These are phyloP conservation scores for Vitis amurensis DNA, from an alignment of 164 flowering plant genomes.

Conservation along the genomic window DNA sequence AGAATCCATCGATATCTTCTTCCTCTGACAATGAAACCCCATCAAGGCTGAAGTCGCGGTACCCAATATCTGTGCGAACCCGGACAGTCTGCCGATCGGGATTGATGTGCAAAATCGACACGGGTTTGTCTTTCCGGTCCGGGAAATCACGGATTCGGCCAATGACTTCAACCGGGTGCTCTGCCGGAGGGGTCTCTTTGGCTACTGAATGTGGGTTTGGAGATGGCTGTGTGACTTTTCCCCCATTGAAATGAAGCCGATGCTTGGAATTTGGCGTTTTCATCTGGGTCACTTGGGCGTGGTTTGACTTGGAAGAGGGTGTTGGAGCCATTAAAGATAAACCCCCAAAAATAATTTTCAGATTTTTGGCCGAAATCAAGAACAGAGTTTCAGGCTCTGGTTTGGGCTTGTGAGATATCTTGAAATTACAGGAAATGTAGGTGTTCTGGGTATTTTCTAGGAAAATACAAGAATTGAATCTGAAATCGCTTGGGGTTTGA, in stretches of 20 bases:
- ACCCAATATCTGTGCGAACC: slow-evolving; percentile 79
- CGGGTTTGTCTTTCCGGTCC: slow-evolving; percentile 50
- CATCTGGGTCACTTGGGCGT: slow-evolving; percentile 25
- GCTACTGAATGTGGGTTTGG: slow-evolving; percentile 40
- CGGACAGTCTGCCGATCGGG: slow-evolving; percentile 48
- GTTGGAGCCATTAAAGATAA: slow-evolving; percentile 62
- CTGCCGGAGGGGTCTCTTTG: slow-evolving; percentile 42
- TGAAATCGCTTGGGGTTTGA: no score
- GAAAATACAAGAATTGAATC: no score
- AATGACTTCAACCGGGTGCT: slow-evolving; percentile 94
- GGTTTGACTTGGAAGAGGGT: slow-evolving; percentile 49
- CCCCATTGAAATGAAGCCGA: slow-evolving; percentile 41
- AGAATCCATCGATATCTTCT: slow-evolving; percentile 79
- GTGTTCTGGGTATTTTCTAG: no score
- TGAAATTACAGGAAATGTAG: no score
- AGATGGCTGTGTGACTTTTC: slow-evolving; percentile 41
- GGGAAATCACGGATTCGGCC: slow-evolving; percentile 76
- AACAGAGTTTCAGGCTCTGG: no score
- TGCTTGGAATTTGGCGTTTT: slow-evolving; percentile 73
- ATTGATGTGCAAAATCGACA: slow-evolving; percentile 55
- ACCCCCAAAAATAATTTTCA: slow-evolving; percentile 12
- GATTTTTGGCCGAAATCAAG: no score
- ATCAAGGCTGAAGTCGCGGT: slow-evolving; percentile 84
- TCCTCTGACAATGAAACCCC: slow-evolving; percentile 87
- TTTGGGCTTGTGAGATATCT: no score